Conservation (phyloP, 1,139 yeast species). For the Scheffersomyces parashehatae region DNA sequence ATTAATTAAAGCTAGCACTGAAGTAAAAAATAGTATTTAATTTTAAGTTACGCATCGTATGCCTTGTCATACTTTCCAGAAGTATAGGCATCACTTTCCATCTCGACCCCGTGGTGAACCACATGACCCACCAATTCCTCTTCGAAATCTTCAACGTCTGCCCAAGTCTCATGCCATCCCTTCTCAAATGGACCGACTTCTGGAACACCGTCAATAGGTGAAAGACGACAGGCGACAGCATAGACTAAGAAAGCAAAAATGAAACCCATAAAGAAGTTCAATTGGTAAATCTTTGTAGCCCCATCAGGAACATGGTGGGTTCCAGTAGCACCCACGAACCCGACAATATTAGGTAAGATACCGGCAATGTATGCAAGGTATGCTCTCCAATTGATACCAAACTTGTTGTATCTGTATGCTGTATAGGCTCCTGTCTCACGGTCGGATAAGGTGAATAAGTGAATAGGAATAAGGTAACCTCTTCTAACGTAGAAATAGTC, state of each 20-base stretch:
- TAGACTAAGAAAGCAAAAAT: conserved; percentile 54
- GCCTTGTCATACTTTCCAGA: conserved; percentile 10
- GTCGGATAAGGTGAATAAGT: conserved; percentile 52
- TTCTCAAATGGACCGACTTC: conserved; percentile 49
- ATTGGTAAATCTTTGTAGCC: conserved; percentile 68
- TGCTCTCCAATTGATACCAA: conserved; percentile 83
- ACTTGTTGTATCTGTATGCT: conserved; percentile 58
- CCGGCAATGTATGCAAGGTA: conserved; percentile 71
- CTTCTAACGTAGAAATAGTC: conserved; percentile 79
- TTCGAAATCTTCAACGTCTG: conserved; percentile 65
- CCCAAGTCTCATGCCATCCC: conserved; percentile 65
- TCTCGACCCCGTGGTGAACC: conserved; percentile 24
- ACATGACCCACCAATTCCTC: conserved; percentile 39
- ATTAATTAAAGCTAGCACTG: too few species aligned
- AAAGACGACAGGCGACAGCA: conserved; percentile 47
- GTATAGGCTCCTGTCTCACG: conserved; percentile 28
- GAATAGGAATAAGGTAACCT: conserved; percentile 65
- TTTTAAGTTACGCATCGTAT: neutral
- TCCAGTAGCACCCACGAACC: conserved; percentile 82
- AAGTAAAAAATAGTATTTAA: neutral
- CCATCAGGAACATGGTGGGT: conserved; percentile 70
- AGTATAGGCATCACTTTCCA: conserved; percentile 6
- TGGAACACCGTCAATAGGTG: conserved; percentile 65
- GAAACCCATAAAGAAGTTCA: conserved; percentile 79
- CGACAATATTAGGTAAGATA: conserved; percentile 79